Conservation (phyloP, 495 filamentous ascomycete genomes). For the Chaetomium tenue region DNA sequence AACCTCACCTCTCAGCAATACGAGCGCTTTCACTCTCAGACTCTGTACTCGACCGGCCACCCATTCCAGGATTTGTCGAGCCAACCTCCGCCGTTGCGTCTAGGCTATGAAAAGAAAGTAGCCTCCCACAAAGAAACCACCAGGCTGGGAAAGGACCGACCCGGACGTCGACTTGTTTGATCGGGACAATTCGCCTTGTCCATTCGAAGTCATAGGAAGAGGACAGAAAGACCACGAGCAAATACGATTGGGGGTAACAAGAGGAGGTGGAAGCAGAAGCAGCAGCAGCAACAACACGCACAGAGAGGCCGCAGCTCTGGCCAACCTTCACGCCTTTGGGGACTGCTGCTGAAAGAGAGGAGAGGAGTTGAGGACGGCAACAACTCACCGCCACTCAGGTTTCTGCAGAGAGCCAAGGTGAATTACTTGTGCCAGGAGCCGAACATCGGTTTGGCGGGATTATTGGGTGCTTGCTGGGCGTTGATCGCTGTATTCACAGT, state of each 20-base stretch:
- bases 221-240: no score
- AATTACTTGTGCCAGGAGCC: not conserved
- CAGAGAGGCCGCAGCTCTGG: not conserved
- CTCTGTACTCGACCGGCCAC: not conserved
- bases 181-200: not conserved
- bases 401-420: slow-evolving; percentile 1
- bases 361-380: not conserved
- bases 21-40: not conserved
- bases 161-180: not conserved
- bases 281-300: not conserved
- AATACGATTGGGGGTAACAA: not conserved
- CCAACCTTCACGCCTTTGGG: not conserved
- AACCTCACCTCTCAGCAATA: not conserved
- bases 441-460: not conserved
- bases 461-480: not conserved
- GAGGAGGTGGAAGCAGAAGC: not conserved
- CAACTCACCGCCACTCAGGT: not conserved
- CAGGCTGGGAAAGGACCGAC: not conserved
- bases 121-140: not conserved
- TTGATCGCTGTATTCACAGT: not conserved
- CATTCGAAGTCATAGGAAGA: not conserved
- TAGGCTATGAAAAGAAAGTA: slow-evolving; percentile 1
- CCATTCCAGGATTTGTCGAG: not conserved
- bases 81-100: not conserved
- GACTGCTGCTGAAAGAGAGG: not conserved